Evolutionary conservation across 1,284 basidiomycete species (phyloP).

Genomic region (Heliocybe sulcata): DNA sequence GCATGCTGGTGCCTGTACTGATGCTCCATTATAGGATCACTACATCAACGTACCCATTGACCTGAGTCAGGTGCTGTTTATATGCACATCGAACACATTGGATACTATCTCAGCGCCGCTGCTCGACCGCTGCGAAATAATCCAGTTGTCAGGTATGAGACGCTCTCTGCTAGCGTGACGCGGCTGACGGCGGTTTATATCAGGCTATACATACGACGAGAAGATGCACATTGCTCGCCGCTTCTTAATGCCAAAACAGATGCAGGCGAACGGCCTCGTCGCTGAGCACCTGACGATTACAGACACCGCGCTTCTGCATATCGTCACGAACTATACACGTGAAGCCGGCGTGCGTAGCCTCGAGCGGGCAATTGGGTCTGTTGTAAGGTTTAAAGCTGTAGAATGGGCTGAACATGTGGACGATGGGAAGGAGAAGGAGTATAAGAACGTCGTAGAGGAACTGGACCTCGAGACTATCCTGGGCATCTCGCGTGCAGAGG

Average conservation of each 20-base stretch:
- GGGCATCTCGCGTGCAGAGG: constrained; percentile 77
- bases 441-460: constrained; percentile 58
- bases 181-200: constrained; percentile 19
- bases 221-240: constrained; percentile 83
- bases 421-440: constrained; percentile 30
- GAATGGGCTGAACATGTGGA: constrained; percentile 79
- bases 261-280: constrained; percentile 61
- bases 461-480: constrained; percentile 81
- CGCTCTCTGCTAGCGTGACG: constrained; percentile 18
- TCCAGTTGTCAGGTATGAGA: constrained; percentile 51
- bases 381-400: constrained; percentile 84
- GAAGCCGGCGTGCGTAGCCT: constrained; percentile 92
- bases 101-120: constrained; percentile 86
- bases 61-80: constrained; percentile 82
- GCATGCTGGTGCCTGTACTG: neutral
- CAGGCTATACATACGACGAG: constrained; percentile 85
- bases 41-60: constrained; percentile 90
- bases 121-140: constrained; percentile 67
- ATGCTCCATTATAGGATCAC: constrained; percentile 55
- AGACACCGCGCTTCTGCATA: constrained; percentile 62
- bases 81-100: constrained; percentile 83
- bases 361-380: constrained; percentile 81
- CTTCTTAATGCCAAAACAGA: constrained; percentile 84
- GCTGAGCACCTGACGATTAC: constrained; percentile 47
- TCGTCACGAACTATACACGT: constrained; percentile 76